Percentiles rank a stretch among this genome's conserved stretches.
Conservation (phyloP, 192 early-diverging fungal species). For the Podila clonocystis region DNA sequence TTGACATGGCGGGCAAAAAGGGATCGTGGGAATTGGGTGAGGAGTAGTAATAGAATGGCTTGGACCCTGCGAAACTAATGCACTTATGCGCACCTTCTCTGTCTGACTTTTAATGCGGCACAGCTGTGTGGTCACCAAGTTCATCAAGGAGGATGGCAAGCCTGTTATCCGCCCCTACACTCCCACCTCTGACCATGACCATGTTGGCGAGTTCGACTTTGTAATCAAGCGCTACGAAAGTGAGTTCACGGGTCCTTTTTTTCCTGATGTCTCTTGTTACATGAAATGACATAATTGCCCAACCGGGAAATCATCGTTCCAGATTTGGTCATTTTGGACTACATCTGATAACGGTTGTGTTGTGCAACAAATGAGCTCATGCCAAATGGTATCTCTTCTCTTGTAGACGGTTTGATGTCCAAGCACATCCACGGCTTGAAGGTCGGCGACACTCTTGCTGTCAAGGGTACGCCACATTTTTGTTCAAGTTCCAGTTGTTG, state of each 20-base stretch:
- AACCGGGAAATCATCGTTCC: background rate
- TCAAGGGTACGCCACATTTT: constrained; percentile 59
- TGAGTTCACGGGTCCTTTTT: background rate
- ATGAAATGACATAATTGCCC: background rate
- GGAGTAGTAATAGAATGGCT: constrained; percentile 63
- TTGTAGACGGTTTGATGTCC: constrained; percentile 63
- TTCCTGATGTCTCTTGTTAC: too few relatives aligned
- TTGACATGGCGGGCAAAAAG: background rate
- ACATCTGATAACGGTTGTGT: too few relatives aligned
- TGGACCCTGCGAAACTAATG: constrained; percentile 51
- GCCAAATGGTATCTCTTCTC: background rate
- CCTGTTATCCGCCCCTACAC: constrained; percentile 84
- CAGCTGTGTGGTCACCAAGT: constrained; percentile 81
- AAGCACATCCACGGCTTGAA: constrained; percentile 67
- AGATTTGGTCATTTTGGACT: too few relatives aligned
- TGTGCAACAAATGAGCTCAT: background rate
- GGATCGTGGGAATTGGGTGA: constrained; percentile 73
- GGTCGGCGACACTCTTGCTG: constrained; percentile 76
- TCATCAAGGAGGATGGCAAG: constrained; percentile 69
- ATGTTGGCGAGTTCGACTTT: constrained; percentile 72
- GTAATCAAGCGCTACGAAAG: constrained; percentile 74
- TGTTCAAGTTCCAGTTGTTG: background rate
- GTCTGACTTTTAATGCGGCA: background rate
- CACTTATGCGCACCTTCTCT: constrained; percentile 68
- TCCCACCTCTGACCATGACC: constrained; percentile 63